A percentile compares a stretch with the other conserved stretches of the same genome.
Evolutionary conservation across 1,139 yeast genomes (phyloP).

Genomic region (Suhomyces anneliseae): DNA sequence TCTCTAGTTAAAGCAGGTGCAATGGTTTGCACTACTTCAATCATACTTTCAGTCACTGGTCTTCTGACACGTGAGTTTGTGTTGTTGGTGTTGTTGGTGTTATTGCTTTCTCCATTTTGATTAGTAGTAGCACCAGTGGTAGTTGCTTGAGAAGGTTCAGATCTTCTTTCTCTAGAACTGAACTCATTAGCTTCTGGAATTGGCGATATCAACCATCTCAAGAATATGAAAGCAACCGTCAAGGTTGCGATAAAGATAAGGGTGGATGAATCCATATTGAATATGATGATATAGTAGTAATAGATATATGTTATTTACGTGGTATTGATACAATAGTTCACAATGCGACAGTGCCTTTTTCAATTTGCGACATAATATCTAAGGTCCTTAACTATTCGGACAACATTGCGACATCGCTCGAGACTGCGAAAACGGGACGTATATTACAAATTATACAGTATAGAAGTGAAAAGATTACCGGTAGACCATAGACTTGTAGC

Average conservation of each 20-base stretch:
- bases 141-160: constrained; percentile 9
- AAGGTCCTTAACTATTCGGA: not conserved
- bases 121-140: constrained; percentile 15
- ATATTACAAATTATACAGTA: not conserved
- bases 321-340: no score
- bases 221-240: constrained; percentile 52
- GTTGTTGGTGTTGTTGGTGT: constrained; percentile 20
- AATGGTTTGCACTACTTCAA: constrained; percentile 79
- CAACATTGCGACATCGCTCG: not conserved
- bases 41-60: constrained; percentile 74
- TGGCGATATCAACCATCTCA: constrained; percentile 62
- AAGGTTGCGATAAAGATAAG: constrained; percentile 50
- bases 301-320: no score
- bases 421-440: not conserved
- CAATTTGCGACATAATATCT: no score
- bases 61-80: constrained; percentile 44
- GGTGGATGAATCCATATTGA: constrained; percentile 54
- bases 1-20: constrained; percentile 72
- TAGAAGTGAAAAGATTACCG: not conserved
- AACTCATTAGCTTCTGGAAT: constrained; percentile 42
- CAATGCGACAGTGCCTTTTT: no score
- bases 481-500: not conserved
- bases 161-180: constrained; percentile 17
- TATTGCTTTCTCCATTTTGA: constrained; percentile 13
- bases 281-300: no score